Base-by-base conservation (phyloP, 306 rosid species). In the Quercus alba region DNA sequence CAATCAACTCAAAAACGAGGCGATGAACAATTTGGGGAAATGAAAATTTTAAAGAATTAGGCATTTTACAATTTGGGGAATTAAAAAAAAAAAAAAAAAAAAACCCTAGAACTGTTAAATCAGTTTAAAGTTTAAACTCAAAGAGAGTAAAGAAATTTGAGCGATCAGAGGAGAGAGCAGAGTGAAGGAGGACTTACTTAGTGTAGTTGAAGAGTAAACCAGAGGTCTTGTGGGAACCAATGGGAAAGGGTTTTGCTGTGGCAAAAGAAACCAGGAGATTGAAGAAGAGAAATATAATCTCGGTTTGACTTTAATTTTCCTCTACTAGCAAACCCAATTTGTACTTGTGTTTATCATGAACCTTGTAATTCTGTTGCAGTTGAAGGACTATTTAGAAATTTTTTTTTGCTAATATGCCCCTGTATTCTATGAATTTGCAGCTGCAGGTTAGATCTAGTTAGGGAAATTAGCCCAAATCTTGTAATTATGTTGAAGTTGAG, bases 41-140 rank as follows among this genome's bases (percentile, higher is more conserved):
- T 5, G 17, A 14, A 30, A 63, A 14, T 26, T 12, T 28, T 9
- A 74, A 12, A 12, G 3, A 49, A 49, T 12, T 49, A 77, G 28
- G 51, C 56, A 75, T 35, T 61, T 33, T 63, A 63, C 38, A 62
- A 77, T 13, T 21, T 58, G 70, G 69, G 76, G 54, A 55, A 70
- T 33, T 30, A 25, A 25, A 25, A 25, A 25, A 25, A 31, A 55
- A 25, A 25, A 31, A 55, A 73, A 1, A 46, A 55, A 20, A 73
- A 77, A 85, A 76, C 77, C 80, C 84, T 82, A 52, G n/a, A 54
- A 73, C 21, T 30, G 6, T 51, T 17, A 18, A 46, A 33, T 25
- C 23, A 3, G 21, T 46, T 58, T 61, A 12, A 49, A 69, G 33
- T 8, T n/a, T 26, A 28, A 41, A 41, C 46, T 41, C 46, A 41